Evolutionary conservation across 345 rosid genomes (phyloP).

Genomic region (Arabidopsis thaliana): TAIR10.1 NC_003070.9:17890501-17891000

Average conservation of each 20-base stretch:
- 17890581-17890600: conserved; percentile 83
- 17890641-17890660: conserved; percentile 55
- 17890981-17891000: conserved; percentile 77
- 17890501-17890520: conserved; percentile 70
- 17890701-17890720: conserved; percentile 26
- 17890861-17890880: conserved; percentile 76
- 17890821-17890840: conserved; percentile 87
- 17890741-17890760: conserved; percentile 96
- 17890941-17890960: conserved; percentile 38
- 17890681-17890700: background rate
- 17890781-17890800: conserved; percentile 97
- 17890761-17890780: conserved; percentile 97
- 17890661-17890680: conserved; percentile 24
- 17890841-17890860: conserved; percentile 85
- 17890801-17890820: conserved; percentile 85
- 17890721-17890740: conserved; percentile 49
- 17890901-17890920: background rate
- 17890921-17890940: background rate
- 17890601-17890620: conserved; percentile 86
- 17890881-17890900: conserved; percentile 54
- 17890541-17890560: conserved; percentile 96
- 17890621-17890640: conserved; percentile 88
- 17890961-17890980: conserved; percentile 81
- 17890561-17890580: conserved; percentile 98
- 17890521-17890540: conserved; percentile 97